These are phyloP conservation scores for Amanita rubescens DNA, from an alignment of 768 basidiomycete species.

Conservation along the genomic window DNA sequence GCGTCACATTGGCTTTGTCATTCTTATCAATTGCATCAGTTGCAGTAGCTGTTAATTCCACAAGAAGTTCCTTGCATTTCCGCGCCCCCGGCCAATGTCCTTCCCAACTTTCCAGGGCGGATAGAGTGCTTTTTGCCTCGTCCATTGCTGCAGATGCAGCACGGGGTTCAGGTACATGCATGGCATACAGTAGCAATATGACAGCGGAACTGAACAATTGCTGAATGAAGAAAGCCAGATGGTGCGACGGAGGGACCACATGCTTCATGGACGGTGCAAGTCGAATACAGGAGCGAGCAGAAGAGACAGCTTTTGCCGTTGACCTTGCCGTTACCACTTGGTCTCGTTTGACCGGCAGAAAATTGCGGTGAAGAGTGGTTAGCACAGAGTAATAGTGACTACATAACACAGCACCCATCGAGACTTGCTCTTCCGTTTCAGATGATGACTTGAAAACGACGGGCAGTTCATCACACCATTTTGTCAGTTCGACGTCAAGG, in stretches of 20 bases:
- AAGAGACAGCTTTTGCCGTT: slow-evolving; percentile 71
- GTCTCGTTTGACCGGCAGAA: slow-evolving; percentile 73
- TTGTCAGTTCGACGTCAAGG: slow-evolving; percentile 67
- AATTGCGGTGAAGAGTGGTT: slow-evolving; percentile 83
- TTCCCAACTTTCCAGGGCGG: slow-evolving; percentile 73
- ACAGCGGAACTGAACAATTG: slow-evolving; percentile 86
- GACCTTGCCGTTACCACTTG: slow-evolving; percentile 64
- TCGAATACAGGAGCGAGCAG: slow-evolving; percentile 79
- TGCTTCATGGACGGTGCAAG: slow-evolving; percentile 81
- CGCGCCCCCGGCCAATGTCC: slow-evolving; percentile 83
- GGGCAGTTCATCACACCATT: slow-evolving; percentile 81
- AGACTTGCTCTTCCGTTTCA: slow-evolving; percentile 70
- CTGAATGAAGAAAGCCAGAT: slow-evolving; percentile 85
- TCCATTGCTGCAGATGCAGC: slow-evolving; percentile 71
- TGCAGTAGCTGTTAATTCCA: slow-evolving; percentile 62
- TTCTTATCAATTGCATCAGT: slow-evolving; percentile 52
- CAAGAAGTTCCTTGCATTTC: slow-evolving; percentile 77
- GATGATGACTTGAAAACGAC: slow-evolving; percentile 66
- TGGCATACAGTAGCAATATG: slow-evolving; percentile 77
- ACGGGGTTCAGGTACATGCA: slow-evolving; percentile 67
- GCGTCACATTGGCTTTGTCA: slow-evolving; percentile 13
- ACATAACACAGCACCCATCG: slow-evolving; percentile 80
- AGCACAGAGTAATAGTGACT: slow-evolving; percentile 86
- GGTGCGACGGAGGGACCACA: slow-evolving; percentile 78
- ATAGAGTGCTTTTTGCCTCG: slow-evolving; percentile 67